Conservation (phyloP, 176 grass and related monocot genomes). For the Avena atlantica region DNA sequence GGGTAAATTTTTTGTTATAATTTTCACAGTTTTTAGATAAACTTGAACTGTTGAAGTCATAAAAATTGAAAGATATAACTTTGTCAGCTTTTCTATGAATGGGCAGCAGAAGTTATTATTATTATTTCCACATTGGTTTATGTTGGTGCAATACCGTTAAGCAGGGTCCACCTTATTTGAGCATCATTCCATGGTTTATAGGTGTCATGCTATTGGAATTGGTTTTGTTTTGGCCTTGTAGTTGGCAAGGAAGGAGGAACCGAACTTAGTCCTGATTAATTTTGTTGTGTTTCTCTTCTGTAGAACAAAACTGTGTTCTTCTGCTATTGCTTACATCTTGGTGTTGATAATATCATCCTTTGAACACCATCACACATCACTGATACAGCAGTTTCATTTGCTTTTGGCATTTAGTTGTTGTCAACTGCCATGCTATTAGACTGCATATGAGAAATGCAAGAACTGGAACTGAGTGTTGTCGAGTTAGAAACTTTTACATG, state of each 20-base stretch:
- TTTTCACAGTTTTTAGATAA: neutral
- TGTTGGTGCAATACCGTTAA: neutral
- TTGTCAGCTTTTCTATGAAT: neutral
- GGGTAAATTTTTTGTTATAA: neutral
- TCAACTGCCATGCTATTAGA: slow-evolving; percentile 15
- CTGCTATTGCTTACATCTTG: neutral
- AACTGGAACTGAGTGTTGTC: neutral
- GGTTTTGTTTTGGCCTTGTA: slow-evolving; percentile 4
- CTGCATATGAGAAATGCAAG: neutral
- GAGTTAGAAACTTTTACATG: neutral
- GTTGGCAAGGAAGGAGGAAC: slow-evolving; percentile 1
- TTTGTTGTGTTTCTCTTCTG: neutral
- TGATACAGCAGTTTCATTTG: neutral
- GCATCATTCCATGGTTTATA: neutral
- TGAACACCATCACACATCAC: neutral
- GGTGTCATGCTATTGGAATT: neutral
- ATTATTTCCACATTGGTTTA: neutral
- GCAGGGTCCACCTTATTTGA: neutral
- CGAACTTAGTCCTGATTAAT: neutral
- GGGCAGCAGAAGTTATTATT: neutral
- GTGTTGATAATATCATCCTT: neutral
- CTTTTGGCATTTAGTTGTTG: slow-evolving; percentile 11
- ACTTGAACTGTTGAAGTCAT: neutral
- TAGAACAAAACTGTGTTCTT: slow-evolving; percentile 1
- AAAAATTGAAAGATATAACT: neutral